phyloP scores from a whole-genome alignment of 108 stramenopile genomes.

The Cyclotella choctawhatcheeana region DNA sequence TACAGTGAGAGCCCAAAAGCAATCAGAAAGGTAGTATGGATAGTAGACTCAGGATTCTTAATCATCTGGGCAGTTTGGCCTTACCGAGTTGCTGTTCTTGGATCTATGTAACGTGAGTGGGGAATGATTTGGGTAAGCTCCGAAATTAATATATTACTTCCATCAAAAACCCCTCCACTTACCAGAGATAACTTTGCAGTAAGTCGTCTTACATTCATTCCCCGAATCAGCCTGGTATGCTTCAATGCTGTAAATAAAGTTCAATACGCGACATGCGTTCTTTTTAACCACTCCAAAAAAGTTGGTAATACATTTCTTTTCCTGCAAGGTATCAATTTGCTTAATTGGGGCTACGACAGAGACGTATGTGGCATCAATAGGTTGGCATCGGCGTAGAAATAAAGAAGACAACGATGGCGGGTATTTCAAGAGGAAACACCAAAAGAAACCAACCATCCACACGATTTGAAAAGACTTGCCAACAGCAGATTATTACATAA shows the following conservation, averaged over 20 bases:
- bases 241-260: slow-evolving; percentile 37
- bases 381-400: slow-evolving; percentile 54
- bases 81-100: too few species aligned
- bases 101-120: too few species aligned
- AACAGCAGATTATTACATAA: too few species aligned
- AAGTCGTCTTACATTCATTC: too few species aligned
- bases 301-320: slow-evolving; percentile 16
- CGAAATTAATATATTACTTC: too few species aligned
- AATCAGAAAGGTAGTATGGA: too few species aligned
- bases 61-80: too few species aligned
- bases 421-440: slow-evolving; percentile 50
- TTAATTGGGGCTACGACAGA: slow-evolving; percentile 50
- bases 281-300: background rate
- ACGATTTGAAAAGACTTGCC: slow-evolving; percentile 55
- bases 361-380: slow-evolving; percentile 52
- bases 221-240: slow-evolving; percentile 2
- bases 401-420: slow-evolving; percentile 51
- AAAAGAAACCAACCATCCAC: slow-evolving; percentile 60
- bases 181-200: too few species aligned
- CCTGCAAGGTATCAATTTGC: slow-evolving; percentile 17
- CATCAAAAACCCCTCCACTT: too few species aligned
- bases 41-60: too few species aligned
- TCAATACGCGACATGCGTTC: slow-evolving; percentile 16
- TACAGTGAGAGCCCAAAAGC: too few species aligned
- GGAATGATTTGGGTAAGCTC: too few species aligned